phyloP scores from a whole-genome alignment of 805 yeast genomes.

The Cyberlindnera amylophila region DNA sequence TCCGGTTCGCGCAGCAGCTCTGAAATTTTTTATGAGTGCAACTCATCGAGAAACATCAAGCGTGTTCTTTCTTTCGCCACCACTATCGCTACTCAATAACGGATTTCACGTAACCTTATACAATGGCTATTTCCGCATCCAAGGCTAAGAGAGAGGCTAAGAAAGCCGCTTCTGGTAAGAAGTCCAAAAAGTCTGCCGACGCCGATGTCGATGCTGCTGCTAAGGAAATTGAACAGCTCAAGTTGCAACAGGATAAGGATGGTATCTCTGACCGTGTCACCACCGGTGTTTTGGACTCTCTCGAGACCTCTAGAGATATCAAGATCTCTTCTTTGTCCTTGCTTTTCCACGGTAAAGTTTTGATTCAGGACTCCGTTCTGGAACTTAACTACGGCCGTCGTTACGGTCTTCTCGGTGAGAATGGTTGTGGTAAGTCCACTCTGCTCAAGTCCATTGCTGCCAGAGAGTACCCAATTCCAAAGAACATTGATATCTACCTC shows the following conservation, averaged over 20 bases:
- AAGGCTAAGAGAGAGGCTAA: constrained; percentile 77
- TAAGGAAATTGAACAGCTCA: constrained; percentile 77
- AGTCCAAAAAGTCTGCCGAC: constrained; percentile 90
- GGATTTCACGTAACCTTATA: background rate
- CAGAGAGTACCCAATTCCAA: constrained; percentile 94
- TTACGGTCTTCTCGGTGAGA: constrained; percentile 96
- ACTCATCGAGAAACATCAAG: background rate
- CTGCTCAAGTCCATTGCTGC: constrained; percentile 91
- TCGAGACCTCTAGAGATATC: constrained; percentile 88
- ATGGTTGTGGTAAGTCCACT: constrained; percentile 98
- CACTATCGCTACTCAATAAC: background rate
- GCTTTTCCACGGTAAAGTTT: constrained; percentile 95
- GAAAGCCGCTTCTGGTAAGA: background rate
- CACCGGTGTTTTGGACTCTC: constrained; percentile 92
- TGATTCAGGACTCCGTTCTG: constrained; percentile 85
- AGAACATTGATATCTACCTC: constrained; percentile 82
- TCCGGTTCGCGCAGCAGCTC: constrained; percentile 11
- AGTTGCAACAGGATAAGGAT: constrained; percentile 88
- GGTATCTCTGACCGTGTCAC: constrained; percentile 96
- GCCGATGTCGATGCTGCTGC: constrained; percentile 55
- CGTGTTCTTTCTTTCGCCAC: background rate
- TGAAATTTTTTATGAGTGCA: constrained; percentile 9
- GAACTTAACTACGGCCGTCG: constrained; percentile 97
- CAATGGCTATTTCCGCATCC: constrained; percentile 61
- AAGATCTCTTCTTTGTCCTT: constrained; percentile 87